These are phyloP conservation scores for Colletotrichum spaethianum DNA, from an alignment of 2,329 filamentous ascomycete species.

Conservation along the genomic window DNA sequence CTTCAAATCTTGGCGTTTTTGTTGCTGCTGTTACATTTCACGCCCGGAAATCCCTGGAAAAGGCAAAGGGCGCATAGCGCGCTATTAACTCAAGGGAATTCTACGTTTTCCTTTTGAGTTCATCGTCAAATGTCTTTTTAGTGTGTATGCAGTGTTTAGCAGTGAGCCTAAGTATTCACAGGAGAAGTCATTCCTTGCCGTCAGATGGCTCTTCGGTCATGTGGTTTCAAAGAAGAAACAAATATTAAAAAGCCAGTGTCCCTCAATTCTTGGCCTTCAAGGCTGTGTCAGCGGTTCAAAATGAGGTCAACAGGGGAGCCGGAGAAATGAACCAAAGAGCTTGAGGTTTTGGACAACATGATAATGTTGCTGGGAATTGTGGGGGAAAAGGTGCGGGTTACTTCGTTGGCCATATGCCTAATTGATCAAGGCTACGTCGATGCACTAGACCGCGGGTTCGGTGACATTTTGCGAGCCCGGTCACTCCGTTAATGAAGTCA, in stretches of 20 bases:
- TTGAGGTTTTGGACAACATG: constrained; percentile 8
- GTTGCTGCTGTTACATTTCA: no score
- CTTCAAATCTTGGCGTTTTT: constrained; percentile 21
- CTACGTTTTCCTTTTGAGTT: no score
- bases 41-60: no score
- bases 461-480: constrained; percentile 22
- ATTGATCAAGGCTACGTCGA: neutral
- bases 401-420: constrained; percentile 4
- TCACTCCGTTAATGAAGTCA: neutral
- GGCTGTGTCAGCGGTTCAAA: constrained; percentile 13
- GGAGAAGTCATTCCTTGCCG: no score
- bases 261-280: constrained; percentile 17
- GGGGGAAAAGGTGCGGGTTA: constrained; percentile 32
- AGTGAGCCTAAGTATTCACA: no score
- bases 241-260: no score
- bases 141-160: no score
- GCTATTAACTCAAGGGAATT: no score
- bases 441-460: neutral
- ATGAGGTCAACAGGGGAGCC: neutral
- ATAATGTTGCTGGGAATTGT: constrained; percentile 2
- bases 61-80: no score
- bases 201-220: no score
- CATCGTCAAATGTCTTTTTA: no score
- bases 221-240: no score
- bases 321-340: constrained; percentile 8